These are phyloP conservation scores for Nakaseomyces kungkrabaensis DNA, from an alignment of 1,139 yeast genomes.

Conservation along the genomic window DNA sequence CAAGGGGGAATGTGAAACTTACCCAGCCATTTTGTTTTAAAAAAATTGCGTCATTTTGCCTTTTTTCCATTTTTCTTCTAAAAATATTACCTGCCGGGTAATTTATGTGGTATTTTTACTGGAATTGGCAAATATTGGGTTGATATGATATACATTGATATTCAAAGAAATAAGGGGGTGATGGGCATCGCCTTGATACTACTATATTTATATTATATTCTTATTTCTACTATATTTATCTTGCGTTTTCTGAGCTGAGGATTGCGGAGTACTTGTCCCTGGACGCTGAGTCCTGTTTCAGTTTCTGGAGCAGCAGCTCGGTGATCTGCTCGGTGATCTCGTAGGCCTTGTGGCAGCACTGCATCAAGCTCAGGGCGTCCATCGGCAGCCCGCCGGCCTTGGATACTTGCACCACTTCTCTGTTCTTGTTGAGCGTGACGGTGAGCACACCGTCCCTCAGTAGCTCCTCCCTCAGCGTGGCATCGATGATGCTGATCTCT, in stretches of 20 bases:
- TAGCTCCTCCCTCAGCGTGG: constrained; percentile 66
- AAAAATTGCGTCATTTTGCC: too few relatives aligned
- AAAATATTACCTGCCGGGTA: too few relatives aligned
- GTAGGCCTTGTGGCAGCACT: constrained; percentile 61
- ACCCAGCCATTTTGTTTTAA: too few relatives aligned
- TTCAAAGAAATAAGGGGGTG: too few relatives aligned
- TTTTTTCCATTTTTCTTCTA: too few relatives aligned
- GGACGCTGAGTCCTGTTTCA: constrained; percentile 45
- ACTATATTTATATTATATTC: too few relatives aligned
- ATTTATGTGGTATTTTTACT: too few relatives aligned
- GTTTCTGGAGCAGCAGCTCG: constrained; percentile 45
- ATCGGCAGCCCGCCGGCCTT: constrained; percentile 88
- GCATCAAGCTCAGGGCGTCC: constrained; percentile 60
- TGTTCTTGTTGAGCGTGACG: constrained; percentile 77
- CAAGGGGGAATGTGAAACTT: too few relatives aligned
- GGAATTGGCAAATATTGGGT: too few relatives aligned
- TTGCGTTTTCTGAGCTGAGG: constrained; percentile 28
- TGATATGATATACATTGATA: too few relatives aligned
- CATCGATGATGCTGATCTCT: constrained; percentile 66
- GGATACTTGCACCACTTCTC: constrained; percentile 81
- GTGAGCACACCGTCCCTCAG: constrained; percentile 73
- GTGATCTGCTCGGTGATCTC: constrained; percentile 55
- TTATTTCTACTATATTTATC: constrained; percentile 9
- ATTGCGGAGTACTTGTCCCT: constrained; percentile 28
- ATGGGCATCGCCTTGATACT: too few relatives aligned